phyloP scores from a whole-genome alignment of 2,329 filamentous ascomycete genomes.

The Geosmithia flava region DNA sequence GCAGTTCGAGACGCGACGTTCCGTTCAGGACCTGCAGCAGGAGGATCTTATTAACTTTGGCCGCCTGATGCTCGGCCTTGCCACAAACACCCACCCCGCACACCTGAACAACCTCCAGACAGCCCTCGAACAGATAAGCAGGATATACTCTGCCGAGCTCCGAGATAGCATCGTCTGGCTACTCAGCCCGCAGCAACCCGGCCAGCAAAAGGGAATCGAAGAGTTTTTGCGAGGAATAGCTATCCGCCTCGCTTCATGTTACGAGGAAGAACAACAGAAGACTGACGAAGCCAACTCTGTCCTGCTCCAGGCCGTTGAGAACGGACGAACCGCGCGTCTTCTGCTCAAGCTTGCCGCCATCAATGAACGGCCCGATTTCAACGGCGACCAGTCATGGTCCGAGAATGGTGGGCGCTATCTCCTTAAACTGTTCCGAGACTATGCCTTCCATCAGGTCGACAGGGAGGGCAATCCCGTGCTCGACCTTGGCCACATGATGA shows the following conservation, averaged over 20 bases:
- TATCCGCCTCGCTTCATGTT: conserved; percentile 58
- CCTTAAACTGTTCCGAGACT: conserved; percentile 91
- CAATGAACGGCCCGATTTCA: conserved; percentile 80
- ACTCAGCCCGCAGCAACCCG: conserved; percentile 48
- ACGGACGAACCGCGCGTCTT: conserved; percentile 71
- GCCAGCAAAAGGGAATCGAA: conserved; percentile 58
- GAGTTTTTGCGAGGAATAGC: conserved; percentile 70
- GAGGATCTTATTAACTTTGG: conserved; percentile 82
- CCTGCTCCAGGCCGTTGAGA: conserved; percentile 74
- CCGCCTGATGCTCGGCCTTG: conserved; percentile 70
- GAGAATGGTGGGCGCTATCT: conserved; percentile 89
- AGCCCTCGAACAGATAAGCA: conserved; percentile 63
- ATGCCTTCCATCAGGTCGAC: conserved; percentile 94
- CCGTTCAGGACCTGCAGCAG: conserved; percentile 67
- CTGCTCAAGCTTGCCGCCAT: conserved; percentile 74
- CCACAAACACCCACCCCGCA: conserved; percentile 48
- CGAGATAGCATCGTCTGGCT: conserved; percentile 76
- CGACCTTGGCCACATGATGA: conserved; percentile 78
- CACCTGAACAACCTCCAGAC: conserved; percentile 51
- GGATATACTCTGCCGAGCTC: conserved; percentile 66
- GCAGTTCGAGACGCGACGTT: conserved; percentile 59
- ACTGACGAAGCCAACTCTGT: conserved; percentile 59
- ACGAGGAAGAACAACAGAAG: conserved; percentile 69
- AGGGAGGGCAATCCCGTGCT: conserved; percentile 69
- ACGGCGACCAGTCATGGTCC: conserved; percentile 68